A percentile compares a stretch with the other conserved stretches of the same genome.
Conservation (phyloP, 176 grass and related monocot species). For the Carex littledalei region DNA sequence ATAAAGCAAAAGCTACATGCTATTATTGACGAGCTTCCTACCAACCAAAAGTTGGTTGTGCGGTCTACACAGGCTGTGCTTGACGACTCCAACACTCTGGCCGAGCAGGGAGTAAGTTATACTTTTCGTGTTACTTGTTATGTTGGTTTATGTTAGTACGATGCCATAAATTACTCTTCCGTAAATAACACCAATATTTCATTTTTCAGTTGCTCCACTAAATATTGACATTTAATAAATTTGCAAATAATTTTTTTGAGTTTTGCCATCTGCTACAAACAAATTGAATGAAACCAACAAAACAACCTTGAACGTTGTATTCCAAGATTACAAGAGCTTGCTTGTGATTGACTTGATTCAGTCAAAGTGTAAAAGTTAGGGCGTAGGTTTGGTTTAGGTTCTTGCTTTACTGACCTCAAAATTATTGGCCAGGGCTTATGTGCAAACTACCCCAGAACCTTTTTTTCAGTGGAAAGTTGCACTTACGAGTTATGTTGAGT, state of each 20-base stretch:
- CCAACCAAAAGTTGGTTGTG: conserved; percentile 45
- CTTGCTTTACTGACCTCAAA: not conserved
- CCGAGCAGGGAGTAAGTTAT: conserved; percentile 48
- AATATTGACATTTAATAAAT: not conserved
- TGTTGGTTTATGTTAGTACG: not conserved
- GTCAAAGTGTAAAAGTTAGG: not conserved
- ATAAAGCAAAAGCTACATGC: conserved; percentile 72
- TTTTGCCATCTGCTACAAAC: not conserved
- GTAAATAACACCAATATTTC: not conserved
- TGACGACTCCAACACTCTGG: conserved; percentile 55
- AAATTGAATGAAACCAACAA: not conserved
- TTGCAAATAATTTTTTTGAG: not conserved
- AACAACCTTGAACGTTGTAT: not conserved
- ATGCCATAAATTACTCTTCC: not conserved
- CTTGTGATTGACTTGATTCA: not conserved
- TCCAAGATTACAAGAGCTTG: not conserved
- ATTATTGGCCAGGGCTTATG: not conserved
- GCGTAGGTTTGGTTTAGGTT: not conserved
- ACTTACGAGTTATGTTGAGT: not conserved
- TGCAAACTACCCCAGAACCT: not conserved
- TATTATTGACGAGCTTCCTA: conserved; percentile 39
- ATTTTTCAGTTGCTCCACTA: not conserved
- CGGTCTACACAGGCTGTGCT: conserved; percentile 41
- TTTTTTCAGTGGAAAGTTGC: not conserved
- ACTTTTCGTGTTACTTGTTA: not conserved